These are phyloP conservation scores for Suillus weaverae DNA, from an alignment of 768 basidiomycete species.

Conservation along the genomic window DNA sequence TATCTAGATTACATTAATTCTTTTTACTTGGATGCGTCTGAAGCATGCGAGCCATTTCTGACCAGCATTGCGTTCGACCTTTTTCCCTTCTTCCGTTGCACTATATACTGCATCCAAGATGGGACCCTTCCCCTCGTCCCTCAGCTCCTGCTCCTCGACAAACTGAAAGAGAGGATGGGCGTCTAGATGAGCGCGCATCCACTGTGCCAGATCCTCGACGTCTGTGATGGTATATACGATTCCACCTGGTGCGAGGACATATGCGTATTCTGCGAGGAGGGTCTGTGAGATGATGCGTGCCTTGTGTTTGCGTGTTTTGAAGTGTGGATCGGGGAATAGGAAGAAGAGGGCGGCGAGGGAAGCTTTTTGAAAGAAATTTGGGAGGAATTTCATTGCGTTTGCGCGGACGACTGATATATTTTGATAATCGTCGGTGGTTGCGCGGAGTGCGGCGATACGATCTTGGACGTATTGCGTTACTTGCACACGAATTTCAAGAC, in stretches of 20 bases:
- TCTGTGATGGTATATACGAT: conserved; percentile 98
- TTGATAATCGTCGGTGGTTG: conserved; percentile 59
- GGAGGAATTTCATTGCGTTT: conserved; percentile 98
- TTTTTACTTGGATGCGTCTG: conserved; percentile 48
- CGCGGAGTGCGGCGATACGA: conserved; percentile 89
- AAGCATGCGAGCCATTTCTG: conserved; percentile 94
- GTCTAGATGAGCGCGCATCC: conserved; percentile 92
- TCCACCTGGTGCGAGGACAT: conserved; percentile 88
- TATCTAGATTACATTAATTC: not conserved
- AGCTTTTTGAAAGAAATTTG: conserved; percentile 91
- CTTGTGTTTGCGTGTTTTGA: conserved; percentile 98
- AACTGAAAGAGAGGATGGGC: conserved; percentile 85
- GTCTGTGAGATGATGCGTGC: conserved; percentile 98
- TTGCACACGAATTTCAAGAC: conserved; percentile 95
- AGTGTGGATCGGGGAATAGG: conserved; percentile 98
- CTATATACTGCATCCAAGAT: conserved; percentile 81
- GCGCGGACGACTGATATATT: conserved; percentile 94
- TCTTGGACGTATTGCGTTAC: conserved; percentile 96
- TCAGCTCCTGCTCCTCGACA: conserved; percentile 72
- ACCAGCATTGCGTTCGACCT: conserved; percentile 89
- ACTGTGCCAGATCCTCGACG: conserved; percentile 88
- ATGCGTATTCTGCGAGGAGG: conserved; percentile 97
- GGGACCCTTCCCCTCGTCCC: conserved; percentile 71
- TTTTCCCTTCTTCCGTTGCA: conserved; percentile 95
- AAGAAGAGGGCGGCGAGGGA: conserved; percentile 95